Evolutionary conservation across 2,329 filamentous ascomycete species (phyloP), one percentile per base, ranked within the genome.

Genomic region (Pseudocercospora fuligena): DNA sequence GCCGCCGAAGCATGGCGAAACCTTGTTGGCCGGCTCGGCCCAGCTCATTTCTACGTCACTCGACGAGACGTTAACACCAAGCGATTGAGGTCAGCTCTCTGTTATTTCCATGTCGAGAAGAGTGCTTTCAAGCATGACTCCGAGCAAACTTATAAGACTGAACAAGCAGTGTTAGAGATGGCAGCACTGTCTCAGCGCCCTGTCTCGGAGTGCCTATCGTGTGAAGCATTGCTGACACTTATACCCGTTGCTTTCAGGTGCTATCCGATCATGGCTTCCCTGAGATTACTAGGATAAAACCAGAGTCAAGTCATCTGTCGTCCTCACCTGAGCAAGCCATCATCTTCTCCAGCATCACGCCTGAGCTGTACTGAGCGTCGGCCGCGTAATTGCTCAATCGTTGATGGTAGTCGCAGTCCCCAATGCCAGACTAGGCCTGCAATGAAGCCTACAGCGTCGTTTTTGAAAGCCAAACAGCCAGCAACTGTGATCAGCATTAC

Each of bases 401-500:
- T 57, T 7, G 47, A 59, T 21, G 74, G 74, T 3, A 70, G 1
- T 60, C 65, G 65, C 56, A 93, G 91, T 0, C 88, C 87, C 80
- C 86, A 90, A 78, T 94, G 88, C 77, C 93, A 96, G 3, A 92
- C 77, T 84, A 97, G 87, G 0, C 94, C 94, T 0, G 90, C 92
- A 14, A 91, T 67, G 73, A 97, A 97, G 0, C 94, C 94, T 5
- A 97, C 87, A 0, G 90, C 93, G 79, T 97, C 94, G 75, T 97
- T 98, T 78, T 89, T 91, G 74, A 97, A 97, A 0, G 92, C 93
- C 59, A 98, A 79, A 62, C 97, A 85, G 2, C 90, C 87, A 0
- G 92, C 93, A 8, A 92, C 88, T 0, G 94, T 98, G 68, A 94
- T 90, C 66, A 97, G 84, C 93, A 97, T 96, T 0, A 97, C 90